phyloP scores from a whole-genome alignment of 768 basidiomycete genomes.

The Lactarius hatsudake region DNA sequence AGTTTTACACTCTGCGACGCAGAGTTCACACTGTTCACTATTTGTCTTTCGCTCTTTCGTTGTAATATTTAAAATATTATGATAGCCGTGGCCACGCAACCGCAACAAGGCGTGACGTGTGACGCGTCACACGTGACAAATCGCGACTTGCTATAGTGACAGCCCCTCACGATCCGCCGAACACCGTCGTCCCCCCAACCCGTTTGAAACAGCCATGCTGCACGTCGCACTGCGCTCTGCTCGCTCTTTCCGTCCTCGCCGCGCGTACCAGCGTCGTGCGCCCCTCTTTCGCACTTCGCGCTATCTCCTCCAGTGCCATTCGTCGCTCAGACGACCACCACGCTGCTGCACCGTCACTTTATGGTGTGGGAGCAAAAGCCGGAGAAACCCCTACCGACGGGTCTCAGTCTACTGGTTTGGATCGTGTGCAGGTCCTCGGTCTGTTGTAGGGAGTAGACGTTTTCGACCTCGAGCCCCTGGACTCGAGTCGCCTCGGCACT shows the following conservation, averaged over 20 bases:
- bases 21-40: conserved; percentile 15
- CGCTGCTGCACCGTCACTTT: conserved; percentile 59
- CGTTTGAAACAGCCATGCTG: conserved; percentile 33
- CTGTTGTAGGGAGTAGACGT: conserved; percentile 84
- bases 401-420: conserved; percentile 93
- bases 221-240: conserved; percentile 33
- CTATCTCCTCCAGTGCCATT: conserved; percentile 56
- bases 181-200: conserved; percentile 1
- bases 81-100: too few species aligned
- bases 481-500: conserved; percentile 84
- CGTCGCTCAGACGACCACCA: conserved; percentile 49
- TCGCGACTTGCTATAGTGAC: neutral
- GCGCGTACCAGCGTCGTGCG: conserved; percentile 14
- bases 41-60: conserved; percentile 4
- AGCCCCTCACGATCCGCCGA: conserved; percentile 14
- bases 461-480: conserved; percentile 85
- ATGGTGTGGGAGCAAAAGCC: conserved; percentile 66
- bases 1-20: conserved; percentile 7
- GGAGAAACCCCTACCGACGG: conserved; percentile 81
- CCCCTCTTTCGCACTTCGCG: conserved; percentile 41
- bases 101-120: too few species aligned
- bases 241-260: conserved; percentile 26
- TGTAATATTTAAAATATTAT: conserved; percentile 19
- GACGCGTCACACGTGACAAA: neutral
- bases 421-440: conserved; percentile 90